Base-by-base conservation (phyloP, 116 monocot species). In the Posidonia oceanica region DNA sequence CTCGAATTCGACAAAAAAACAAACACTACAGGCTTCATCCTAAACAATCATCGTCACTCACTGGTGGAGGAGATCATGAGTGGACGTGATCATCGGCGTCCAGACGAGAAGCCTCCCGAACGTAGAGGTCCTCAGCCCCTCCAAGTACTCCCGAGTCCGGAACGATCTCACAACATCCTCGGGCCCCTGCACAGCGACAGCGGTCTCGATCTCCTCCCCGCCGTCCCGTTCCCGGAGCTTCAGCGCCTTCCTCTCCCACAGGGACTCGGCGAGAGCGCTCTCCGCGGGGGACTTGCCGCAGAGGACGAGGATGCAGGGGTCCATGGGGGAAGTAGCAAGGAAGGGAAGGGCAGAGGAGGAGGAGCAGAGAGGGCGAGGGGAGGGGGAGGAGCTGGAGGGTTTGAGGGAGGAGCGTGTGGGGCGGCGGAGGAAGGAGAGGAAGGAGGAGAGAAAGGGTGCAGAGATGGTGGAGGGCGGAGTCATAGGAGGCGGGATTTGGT, bases 11-110 rank as follows among this genome's bases (percentile, higher is more conserved):
- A 54, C 15, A 5, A 64, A 65, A 65, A 65, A 3, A 42, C 29
- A 39, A 41, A 41, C 3, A 15, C 18, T 5, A 18, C 3, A 0
- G 71, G 68, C 17, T 20, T 65, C n/a, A n/a, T n/a, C 39, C 51
- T 37, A 39, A 4, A 54, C 54, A 52, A 14, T 7, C 29, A 29
- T 10, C 37, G 21, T 39, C 7, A 64, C 88, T 85, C 71, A 96
- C 91, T 87, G 79, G 40, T 86, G 76, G 56, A 91, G 86, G 72
- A 96, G 65, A 75, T 95, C 91, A 51, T 96, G 95, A 14, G 95
- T 96, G 54, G 95, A 96, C 13, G 88, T 75, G 66, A 95, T 72
- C 21, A 82, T 67, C 5, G 91, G 91, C 3, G 95, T 83, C 91
- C 91, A 96, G 54, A 91, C 39, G 38, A 96, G 81, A 16, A 91